phyloP scores from a whole-genome alignment of 2,329 filamentous ascomycete genomes.

The Colletotrichum brevisporum region DNA sequence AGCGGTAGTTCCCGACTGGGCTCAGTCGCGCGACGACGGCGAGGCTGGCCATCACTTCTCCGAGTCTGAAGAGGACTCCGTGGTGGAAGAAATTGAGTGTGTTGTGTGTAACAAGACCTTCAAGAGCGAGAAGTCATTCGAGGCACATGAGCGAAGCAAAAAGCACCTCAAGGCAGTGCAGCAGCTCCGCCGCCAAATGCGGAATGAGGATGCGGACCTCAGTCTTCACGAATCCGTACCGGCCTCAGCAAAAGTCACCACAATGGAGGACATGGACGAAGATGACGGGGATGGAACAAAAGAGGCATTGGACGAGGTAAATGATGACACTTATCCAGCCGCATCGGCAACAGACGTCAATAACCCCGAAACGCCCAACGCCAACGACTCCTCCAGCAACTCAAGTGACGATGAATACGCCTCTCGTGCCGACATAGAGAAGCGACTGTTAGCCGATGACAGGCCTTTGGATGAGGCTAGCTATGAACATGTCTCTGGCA shows the following conservation, averaged over 20 bases:
- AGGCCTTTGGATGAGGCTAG: no score
- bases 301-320: background rate
- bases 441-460: conserved; percentile 20
- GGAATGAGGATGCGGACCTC: conserved; percentile 78
- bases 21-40: conserved; percentile 69
- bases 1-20: conserved; percentile 82
- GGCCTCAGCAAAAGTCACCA: background rate
- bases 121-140: conserved; percentile 91
- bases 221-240: conserved; percentile 43
- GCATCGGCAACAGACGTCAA: background rate
- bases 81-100: conserved; percentile 77
- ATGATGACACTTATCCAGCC: background rate
- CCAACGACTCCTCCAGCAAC: conserved; percentile 2
- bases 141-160: conserved; percentile 95
- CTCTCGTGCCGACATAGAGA: conserved; percentile 34
- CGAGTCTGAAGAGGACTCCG: conserved; percentile 68
- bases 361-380: background rate
- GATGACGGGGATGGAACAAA: conserved; percentile 3
- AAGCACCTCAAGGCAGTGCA: conserved; percentile 93
- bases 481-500: background rate
- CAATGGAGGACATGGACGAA: conserved; percentile 16
- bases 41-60: conserved; percentile 68
- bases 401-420: conserved; percentile 37
- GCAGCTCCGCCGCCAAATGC: conserved; percentile 85
- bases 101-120: conserved; percentile 84